These are phyloP conservation scores for Alternaria gaisen DNA, from an alignment of 2,329 filamentous ascomycete species.

Conservation along the genomic window DNA sequence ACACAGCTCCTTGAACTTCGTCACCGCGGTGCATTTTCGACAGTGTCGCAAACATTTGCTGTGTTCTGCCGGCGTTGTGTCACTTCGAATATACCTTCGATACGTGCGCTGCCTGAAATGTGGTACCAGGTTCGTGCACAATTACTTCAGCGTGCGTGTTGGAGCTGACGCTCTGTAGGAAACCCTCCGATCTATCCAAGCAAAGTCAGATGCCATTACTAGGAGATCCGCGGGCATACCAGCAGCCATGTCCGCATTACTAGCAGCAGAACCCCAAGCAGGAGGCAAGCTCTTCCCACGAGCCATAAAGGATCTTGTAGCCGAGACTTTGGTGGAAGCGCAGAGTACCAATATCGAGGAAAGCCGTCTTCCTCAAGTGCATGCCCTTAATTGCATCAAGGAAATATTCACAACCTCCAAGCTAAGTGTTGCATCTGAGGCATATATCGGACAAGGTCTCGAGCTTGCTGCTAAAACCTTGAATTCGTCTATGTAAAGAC, in stretches of 20 bases:
- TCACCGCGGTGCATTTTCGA: slow-evolving; percentile 92
- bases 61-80: slow-evolving; percentile 76
- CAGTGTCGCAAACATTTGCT: slow-evolving; percentile 87
- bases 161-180: slow-evolving; percentile 54
- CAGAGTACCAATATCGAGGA: slow-evolving; percentile 63
- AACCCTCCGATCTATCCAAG: slow-evolving; percentile 74
- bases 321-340: slow-evolving; percentile 65
- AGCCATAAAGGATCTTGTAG: slow-evolving; percentile 70
- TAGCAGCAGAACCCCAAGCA: slow-evolving; percentile 72
- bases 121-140: slow-evolving; percentile 69
- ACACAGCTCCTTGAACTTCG: slow-evolving; percentile 82
- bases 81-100: slow-evolving; percentile 57
- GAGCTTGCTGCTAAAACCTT: slow-evolving; percentile 82
- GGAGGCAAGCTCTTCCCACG: slow-evolving; percentile 65
- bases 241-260: slow-evolving; percentile 81
- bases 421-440: slow-evolving; percentile 76
- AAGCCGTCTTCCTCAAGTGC: slow-evolving; percentile 82
- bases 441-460: slow-evolving; percentile 76
- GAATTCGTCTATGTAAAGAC: slow-evolving; percentile 75
- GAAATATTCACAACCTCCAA: slow-evolving; percentile 88
- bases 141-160: not conserved
- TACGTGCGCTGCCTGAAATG: slow-evolving; percentile 62
- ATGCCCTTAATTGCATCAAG: slow-evolving; percentile 92
- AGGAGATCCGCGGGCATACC: slow-evolving; percentile 92
- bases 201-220: slow-evolving; percentile 80